Evolutionary conservation across 306 rosid genomes (phyloP).

Genomic region (Heteromeles arbutifolia): DNA sequence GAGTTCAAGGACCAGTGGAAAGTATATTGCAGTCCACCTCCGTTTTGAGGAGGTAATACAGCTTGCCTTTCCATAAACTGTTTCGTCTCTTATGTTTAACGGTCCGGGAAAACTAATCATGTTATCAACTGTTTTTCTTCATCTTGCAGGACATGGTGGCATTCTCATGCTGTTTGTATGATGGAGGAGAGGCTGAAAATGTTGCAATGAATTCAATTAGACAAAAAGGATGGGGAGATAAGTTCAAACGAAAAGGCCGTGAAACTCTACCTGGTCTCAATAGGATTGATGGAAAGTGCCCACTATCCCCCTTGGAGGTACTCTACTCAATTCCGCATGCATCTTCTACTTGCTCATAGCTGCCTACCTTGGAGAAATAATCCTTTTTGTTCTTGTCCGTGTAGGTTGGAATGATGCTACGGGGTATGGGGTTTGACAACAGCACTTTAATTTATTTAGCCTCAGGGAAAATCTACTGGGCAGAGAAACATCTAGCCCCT

Average conservation of each 20-base stretch:
- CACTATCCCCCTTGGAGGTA: slow-evolving; percentile 91
- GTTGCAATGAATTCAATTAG: slow-evolving; percentile 70
- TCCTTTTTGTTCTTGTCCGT: slow-evolving; percentile 20
- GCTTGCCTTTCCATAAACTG: slow-evolving; percentile 9
- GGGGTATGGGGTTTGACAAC: slow-evolving; percentile 90
- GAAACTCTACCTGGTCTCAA: slow-evolving; percentile 57
- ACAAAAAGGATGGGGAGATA: slow-evolving; percentile 80
- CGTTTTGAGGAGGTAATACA: slow-evolving; percentile 93
- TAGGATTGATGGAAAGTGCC: slow-evolving; percentile 88
- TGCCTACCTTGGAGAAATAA: neutral
- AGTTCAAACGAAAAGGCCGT: slow-evolving; percentile 71
- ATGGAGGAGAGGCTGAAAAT: slow-evolving; percentile 75
- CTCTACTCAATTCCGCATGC: neutral
- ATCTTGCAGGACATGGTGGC: slow-evolving; percentile 88
- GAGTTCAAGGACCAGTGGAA: slow-evolving; percentile 70
- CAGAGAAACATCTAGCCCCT: slow-evolving; percentile 74
- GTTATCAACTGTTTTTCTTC: slow-evolving; percentile 2
- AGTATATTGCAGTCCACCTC: slow-evolving; percentile 77
- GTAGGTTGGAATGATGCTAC: slow-evolving; percentile 93
- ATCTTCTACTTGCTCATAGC: neutral
- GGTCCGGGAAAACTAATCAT: neutral
- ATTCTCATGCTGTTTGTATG: slow-evolving; percentile 90
- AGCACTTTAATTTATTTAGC: slow-evolving; percentile 80
- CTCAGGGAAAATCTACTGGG: slow-evolving; percentile 74
- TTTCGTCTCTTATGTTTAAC: neutral